These are phyloP conservation scores for Backusella morwellensis DNA, from an alignment of 192 early-diverging fungal species.

Conservation along the genomic window DNA sequence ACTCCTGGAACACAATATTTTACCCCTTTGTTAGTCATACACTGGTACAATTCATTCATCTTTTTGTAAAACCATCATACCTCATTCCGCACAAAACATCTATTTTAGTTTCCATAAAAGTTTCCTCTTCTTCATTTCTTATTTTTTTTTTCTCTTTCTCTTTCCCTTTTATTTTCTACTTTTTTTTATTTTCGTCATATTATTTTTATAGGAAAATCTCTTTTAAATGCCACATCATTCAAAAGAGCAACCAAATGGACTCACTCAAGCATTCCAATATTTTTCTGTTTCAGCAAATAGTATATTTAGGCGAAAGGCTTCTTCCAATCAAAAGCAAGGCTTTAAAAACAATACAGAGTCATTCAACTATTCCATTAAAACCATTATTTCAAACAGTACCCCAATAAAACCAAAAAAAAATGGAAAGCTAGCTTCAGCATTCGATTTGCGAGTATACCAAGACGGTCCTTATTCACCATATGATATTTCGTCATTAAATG, in stretches of 20 bases:
- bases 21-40: not conserved
- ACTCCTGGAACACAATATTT: not conserved
- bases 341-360: not conserved
- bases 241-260: not conserved
- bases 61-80: not conserved
- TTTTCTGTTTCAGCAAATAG: slow-evolving; percentile 2
- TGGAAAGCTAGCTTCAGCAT: not conserved
- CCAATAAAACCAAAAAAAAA: not conserved
- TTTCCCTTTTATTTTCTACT: not conserved
- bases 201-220: not conserved
- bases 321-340: not conserved
- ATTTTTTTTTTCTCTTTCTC: not conserved
- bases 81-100: not conserved
- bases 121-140: not conserved
- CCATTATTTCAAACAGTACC: not conserved
- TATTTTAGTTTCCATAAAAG: not conserved
- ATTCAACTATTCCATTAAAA: not conserved
- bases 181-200: not conserved
- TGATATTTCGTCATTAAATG: slow-evolving; percentile 2
- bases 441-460: not conserved
- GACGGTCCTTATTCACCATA: not conserved
- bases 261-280: slow-evolving; percentile 4
- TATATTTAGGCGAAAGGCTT: slow-evolving; percentile 3
- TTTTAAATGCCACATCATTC: not conserved
- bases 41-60: not conserved